phyloP scores from a whole-genome alignment of 257 asterid genomes.

The Solanum clarkiae region DNA sequence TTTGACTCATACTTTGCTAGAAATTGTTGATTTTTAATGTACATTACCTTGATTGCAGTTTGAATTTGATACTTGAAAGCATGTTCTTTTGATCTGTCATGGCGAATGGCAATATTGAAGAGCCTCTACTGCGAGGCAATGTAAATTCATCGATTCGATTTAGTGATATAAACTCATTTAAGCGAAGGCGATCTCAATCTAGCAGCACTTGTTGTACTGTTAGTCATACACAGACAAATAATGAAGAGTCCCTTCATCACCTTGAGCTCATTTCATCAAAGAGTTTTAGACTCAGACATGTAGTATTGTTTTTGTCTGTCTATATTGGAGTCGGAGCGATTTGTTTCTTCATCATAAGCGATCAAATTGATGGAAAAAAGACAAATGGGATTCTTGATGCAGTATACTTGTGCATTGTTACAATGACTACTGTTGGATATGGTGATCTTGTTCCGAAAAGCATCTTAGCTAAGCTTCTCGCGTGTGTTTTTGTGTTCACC shows the following conservation, averaged over 20 bases:
- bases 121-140: conserved; percentile 32
- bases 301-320: conserved; percentile 21
- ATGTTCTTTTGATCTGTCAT: conserved; percentile 6
- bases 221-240: conserved; percentile 4
- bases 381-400: conserved; percentile 63
- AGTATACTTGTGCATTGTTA: conserved; percentile 68
- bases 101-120: conserved; percentile 33
- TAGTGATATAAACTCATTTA: conserved; percentile 14
- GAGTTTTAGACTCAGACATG: conserved; percentile 25
- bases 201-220: conserved; percentile 1
- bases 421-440: conserved; percentile 94
- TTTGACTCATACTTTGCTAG: background rate
- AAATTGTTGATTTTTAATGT: background rate
- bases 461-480: conserved; percentile 35
- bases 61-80: background rate
- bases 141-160: conserved; percentile 17
- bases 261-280: conserved; percentile 7
- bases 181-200: conserved; percentile 15
- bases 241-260: conserved; percentile 1
- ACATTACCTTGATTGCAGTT: background rate
- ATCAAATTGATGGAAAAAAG: conserved; percentile 58
- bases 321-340: conserved; percentile 43
- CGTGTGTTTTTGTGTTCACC: conserved; percentile 54
- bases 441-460: conserved; percentile 76
- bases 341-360: conserved; percentile 38